Evolutionary conservation across 495 filamentous ascomycete genomes (phyloP), one percentile per base, ranked within the genome.

Genomic region (Tuber microsphaerosporum): DNA sequence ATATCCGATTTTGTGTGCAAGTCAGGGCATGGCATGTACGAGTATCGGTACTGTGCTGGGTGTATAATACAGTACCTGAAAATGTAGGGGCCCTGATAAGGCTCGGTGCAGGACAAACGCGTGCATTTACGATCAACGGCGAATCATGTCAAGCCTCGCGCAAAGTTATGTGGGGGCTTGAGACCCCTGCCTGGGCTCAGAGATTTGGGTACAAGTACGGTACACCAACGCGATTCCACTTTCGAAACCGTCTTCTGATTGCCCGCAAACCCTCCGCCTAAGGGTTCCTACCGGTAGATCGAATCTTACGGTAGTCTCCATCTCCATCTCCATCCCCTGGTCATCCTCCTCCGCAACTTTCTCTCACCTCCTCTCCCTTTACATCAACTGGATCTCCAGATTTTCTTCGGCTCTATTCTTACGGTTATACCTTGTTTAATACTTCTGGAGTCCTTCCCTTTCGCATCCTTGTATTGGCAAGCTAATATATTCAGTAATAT

Each of bases 291-390:
- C 34, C 34, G 34, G 34, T 37, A 37, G 71, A 80, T 39, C 74
- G 71, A 80, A 79, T 73, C 73, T 73, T 45, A 37, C 34, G 34
- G 34, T 37, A 56, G 44, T 34, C 71, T 71, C 72, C 45, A 71
- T 71, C 39, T 31, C 70, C 45, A 71, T 71, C 39, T 31, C 70
- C 20, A 41, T 71, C 34, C 22, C 39, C 39, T 71, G 34, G 70
- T 16, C 42, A 75, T 42, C 39, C 6, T 74, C 43, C 70, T 42
- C 68, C 68, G 71, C 44, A 44, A 65, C 26, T 14, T 65, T 61
- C 75, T 61, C 75, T 69, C 46, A 26, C 74, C 68, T 26, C 71
- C 77, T 34, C 72, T 45, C 43, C 68, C 68, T 77, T 71, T 42
- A 48, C 44, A 71, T 19, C 44, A 17, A 37, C 73, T 44, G 72